Evolutionary conservation across 2,329 filamentous ascomycete species (phyloP).

Genomic region (Samsoniella hepiali): DNA sequence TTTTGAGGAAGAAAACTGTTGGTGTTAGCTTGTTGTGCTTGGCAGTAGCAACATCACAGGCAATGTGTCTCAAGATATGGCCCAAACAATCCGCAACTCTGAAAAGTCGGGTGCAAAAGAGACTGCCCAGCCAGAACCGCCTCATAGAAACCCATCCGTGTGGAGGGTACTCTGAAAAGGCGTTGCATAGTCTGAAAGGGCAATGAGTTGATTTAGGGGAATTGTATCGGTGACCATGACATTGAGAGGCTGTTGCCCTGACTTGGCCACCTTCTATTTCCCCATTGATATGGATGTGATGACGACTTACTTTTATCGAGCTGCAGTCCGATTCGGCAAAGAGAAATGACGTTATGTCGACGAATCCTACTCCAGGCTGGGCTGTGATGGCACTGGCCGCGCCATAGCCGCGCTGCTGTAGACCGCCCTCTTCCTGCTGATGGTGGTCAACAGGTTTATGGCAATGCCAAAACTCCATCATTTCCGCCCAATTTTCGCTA

Average conservation of each 20-base stretch:
- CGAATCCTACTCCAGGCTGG: conserved; percentile 64
- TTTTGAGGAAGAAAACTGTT: conserved; percentile 38
- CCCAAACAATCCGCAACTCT: conserved; percentile 47
- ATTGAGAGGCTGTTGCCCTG: conserved; percentile 44
- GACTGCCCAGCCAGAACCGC: conserved; percentile 30
- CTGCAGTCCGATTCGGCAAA: conserved; percentile 65
- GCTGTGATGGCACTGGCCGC: conserved; percentile 72
- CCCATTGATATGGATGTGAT: conserved; percentile 27
- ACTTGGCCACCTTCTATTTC: conserved; percentile 62
- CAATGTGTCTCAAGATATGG: conserved; percentile 51
- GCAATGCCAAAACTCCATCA: conserved; percentile 99
- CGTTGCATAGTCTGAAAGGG: conserved; percentile 26
- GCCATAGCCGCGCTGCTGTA: conserved; percentile 73
- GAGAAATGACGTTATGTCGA: conserved; percentile 77
- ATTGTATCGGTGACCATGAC: conserved; percentile 66
- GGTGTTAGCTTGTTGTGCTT: conserved; percentile 22
- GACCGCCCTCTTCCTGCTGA: conserved; percentile 37
- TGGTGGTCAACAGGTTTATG: conserved; percentile 75
- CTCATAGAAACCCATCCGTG: conserved; percentile 38
- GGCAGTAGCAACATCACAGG: conserved; percentile 12
- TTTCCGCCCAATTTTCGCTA: conserved; percentile 97
- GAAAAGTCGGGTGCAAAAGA: conserved; percentile 46
- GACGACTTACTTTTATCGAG: conserved; percentile 36
- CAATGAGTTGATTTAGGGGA: conserved; percentile 54
- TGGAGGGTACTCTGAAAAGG: conserved; percentile 37